Base-by-base conservation (phyloP, 805 yeast genomes). In the Pichia rugopelliculosa region DNA sequence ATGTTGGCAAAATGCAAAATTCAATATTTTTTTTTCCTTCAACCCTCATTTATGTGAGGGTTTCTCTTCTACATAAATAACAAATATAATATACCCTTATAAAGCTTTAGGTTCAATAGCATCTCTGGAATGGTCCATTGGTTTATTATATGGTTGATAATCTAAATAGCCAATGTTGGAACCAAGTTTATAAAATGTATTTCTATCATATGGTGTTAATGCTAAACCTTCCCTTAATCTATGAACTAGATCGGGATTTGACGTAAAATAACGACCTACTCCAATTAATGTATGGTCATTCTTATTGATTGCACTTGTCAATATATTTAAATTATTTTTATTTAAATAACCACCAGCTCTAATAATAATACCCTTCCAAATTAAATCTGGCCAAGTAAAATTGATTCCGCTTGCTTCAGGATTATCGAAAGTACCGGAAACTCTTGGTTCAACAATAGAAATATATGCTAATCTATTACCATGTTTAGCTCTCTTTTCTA, bases 391-490 rank as follows among this genome's bases (percentile, higher is more conserved):
- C 55, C 53, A 59, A 24, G 48, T 39, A n/a, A 52, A 45, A 34
- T 50, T 52, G 12, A 48, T 44, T 9, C 22, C 40, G 4, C 41
- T 24, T 3, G 40, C 38, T 21, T 47, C 50, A 15, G 45, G 34
- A 23, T 49, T 51, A 34, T 46, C 51, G 10, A 25, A 21, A 34
- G 47, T 59, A 54, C 87, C 66, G 58, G 88, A 95, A 59, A 87
- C 95, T 36, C 81, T 89, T 1, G 80, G 82, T 56, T 89, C 97
- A 17, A 58, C 67, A 44, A 52, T 38, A 7, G 61, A 58, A 15
- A 62, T 50, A 39, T 59, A 60, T 3, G 62, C 64, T 20, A 56
- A 36, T 23, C 49, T 43, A 6, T 54, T 46, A 24, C 55, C 56
- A 9, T 51, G 20, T 13, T 49, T 37, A 4, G 67, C 68, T 46